Evolutionary conservation across 2,329 filamentous ascomycete genomes (phyloP).

Genomic region (Neurospora sp.): DNA sequence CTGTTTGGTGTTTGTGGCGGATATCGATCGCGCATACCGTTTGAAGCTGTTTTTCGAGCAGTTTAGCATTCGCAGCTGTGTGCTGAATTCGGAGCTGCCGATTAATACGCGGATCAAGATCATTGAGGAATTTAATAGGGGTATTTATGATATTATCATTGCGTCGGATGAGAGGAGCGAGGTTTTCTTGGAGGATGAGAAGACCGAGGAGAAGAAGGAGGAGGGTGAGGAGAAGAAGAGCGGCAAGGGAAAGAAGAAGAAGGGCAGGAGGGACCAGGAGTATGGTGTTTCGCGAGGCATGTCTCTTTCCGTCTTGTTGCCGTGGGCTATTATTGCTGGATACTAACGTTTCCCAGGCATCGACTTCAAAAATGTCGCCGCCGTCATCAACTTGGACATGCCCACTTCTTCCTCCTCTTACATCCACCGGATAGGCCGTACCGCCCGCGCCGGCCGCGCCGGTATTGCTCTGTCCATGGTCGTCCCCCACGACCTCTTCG

Average conservation of each 20-base stretch:
- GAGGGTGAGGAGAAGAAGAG: constrained; percentile 21
- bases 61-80: constrained; percentile 87
- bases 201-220: constrained; percentile 17
- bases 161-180: constrained; percentile 58
- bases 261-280: constrained; percentile 63
- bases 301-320: not conserved
- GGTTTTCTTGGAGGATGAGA: constrained; percentile 31
- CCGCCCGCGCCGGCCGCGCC: constrained; percentile 79
- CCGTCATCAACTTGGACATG: constrained; percentile 95
- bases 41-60: constrained; percentile 94
- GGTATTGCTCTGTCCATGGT: constrained; percentile 97
- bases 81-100: constrained; percentile 88
- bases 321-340: too few species aligned
- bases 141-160: constrained; percentile 96
- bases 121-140: constrained; percentile 83
- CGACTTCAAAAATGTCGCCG: constrained; percentile 91
- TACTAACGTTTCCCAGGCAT: constrained; percentile 35
- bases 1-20: constrained; percentile 61
- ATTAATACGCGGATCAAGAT: constrained; percentile 90
- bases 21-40: constrained; percentile 81
- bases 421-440: constrained; percentile 92
- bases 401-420: constrained; percentile 84
- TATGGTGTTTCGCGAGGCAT: constrained; percentile 84
- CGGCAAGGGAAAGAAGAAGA: constrained; percentile 45
- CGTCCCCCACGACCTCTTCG: constrained; percentile 69